Percentiles rank a stretch among this genome's conserved stretches.
phyloP scores from a whole-genome alignment of 768 basidiomycete genomes.

The Leccinum aurantiacum region DNA sequence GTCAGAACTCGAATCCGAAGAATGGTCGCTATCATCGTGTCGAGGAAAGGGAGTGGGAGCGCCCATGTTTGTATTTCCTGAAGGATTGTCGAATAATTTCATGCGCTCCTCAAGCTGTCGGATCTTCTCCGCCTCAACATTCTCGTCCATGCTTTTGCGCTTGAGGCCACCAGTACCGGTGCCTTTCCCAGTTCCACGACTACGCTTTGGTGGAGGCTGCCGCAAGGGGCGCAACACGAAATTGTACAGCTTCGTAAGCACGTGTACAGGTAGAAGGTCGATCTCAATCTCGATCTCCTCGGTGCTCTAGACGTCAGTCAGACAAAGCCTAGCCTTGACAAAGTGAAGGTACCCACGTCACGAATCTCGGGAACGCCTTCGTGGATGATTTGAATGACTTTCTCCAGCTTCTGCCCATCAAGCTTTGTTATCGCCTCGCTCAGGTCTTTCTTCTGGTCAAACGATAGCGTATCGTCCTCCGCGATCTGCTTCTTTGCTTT shows the following conservation, averaged over 20 bases:
- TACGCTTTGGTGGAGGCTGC: slow-evolving; percentile 64
- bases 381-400: slow-evolving; percentile 93
- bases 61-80: slow-evolving; percentile 37
- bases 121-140: slow-evolving; percentile 94
- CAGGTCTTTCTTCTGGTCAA: slow-evolving; percentile 98
- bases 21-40: slow-evolving; percentile 62
- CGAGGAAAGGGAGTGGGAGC: slow-evolving; percentile 36
- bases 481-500: slow-evolving; percentile 64
- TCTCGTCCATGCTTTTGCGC: slow-evolving; percentile 96
- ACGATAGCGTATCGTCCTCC: slow-evolving; percentile 83
- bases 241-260: slow-evolving; percentile 93
- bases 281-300: slow-evolving; percentile 99
- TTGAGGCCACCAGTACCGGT: slow-evolving; percentile 88
- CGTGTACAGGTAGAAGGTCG: slow-evolving; percentile 80
- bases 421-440: slow-evolving; percentile 90
- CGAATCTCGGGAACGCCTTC: slow-evolving; percentile 91
- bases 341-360: slow-evolving; percentile 62
- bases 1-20: slow-evolving; percentile 77
- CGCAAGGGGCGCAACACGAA: slow-evolving; percentile 84
- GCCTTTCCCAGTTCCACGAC: slow-evolving; percentile 63
- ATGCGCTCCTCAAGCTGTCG: slow-evolving; percentile 86
- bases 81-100: slow-evolving; percentile 71
- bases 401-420: slow-evolving; percentile 80
- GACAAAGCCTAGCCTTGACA: slow-evolving; percentile 4
- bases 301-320: slow-evolving; percentile 60